Conservation (phyloP, 2,329 filamentous ascomycete species). For the Xylariaceae sp. region DNA sequence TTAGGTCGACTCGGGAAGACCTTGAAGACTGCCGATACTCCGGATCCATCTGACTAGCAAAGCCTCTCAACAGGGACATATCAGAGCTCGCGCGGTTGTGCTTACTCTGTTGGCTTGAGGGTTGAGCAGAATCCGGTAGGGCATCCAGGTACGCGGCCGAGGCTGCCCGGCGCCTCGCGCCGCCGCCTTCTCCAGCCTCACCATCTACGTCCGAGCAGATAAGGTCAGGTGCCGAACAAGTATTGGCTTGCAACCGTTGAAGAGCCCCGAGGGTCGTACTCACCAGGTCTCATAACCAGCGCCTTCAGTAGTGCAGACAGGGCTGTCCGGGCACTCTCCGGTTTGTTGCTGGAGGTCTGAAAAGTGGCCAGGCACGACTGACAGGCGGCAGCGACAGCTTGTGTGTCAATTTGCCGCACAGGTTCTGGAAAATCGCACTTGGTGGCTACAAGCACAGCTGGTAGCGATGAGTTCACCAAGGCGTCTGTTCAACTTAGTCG, state of each 20-base stretch:
- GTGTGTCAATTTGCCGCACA: conserved; percentile 63
- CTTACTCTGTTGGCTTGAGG: conserved; percentile 53
- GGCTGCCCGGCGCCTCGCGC: conserved; percentile 47
- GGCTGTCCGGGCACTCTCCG: conserved; percentile 67
- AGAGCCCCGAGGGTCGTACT: too few species aligned
- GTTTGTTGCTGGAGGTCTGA: conserved; percentile 61
- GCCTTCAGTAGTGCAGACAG: conserved; percentile 68
- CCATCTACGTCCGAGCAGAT: too few species aligned
- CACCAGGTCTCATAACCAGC: conserved; percentile 64
- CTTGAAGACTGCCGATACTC: conserved; percentile 34
- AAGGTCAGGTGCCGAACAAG: too few species aligned
- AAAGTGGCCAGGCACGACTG: conserved; percentile 65
- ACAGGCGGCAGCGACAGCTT: conserved; percentile 55
- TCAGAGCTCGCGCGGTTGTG: conserved; percentile 67
- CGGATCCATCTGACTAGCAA: conserved; percentile 39
- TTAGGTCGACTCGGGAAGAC: conserved; percentile 41
- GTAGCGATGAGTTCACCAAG: conserved; percentile 63
- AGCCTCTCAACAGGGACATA: conserved; percentile 51
- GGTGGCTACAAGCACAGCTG: conserved; percentile 75
- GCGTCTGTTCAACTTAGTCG: conserved; percentile 49
- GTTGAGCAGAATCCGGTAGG: conserved; percentile 38
- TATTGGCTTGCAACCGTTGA: too few species aligned
- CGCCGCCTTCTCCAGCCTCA: conserved; percentile 34
- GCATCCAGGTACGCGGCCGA: conserved; percentile 56
- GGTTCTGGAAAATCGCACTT: conserved; percentile 78